A percentile compares a stretch with the other conserved stretches of the same genome.
Evolutionary conservation across 352 stramenopile species (phyloP).

Genomic region (Phytophthora palmivora): DNA sequence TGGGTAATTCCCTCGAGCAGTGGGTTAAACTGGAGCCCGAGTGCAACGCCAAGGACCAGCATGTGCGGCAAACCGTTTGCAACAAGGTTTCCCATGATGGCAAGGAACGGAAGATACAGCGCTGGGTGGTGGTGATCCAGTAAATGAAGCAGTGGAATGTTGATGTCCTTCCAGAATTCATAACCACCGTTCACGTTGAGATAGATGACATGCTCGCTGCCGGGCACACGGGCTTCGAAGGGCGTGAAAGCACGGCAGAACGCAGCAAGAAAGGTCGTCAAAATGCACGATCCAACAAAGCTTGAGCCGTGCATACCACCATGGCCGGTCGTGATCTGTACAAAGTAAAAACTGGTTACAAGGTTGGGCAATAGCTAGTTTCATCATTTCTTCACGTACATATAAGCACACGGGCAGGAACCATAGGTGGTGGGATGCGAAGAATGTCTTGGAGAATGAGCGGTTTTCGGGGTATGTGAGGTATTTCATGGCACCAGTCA

Average conservation of each 20-base stretch:
- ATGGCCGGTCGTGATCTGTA: slow-evolving; percentile 66
- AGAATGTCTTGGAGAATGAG: slow-evolving; percentile 84
- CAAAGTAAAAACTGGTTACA: background rate
- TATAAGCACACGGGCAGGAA: slow-evolving; percentile 85
- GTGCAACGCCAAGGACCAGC: slow-evolving; percentile 66
- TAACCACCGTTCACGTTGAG: slow-evolving; percentile 86
- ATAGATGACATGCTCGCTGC: slow-evolving; percentile 77
- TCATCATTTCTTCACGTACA: slow-evolving; percentile 37
- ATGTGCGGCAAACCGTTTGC: slow-evolving; percentile 79
- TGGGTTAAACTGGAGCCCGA: slow-evolving; percentile 59
- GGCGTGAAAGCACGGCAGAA: slow-evolving; percentile 69
- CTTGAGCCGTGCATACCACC: slow-evolving; percentile 80
- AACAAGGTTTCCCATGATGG: slow-evolving; percentile 68
- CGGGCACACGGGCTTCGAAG: slow-evolving; percentile 68
- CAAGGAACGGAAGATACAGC: slow-evolving; percentile 78
- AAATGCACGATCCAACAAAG: slow-evolving; percentile 58
- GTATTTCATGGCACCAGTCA: slow-evolving; percentile 92
- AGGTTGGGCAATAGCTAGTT: background rate
- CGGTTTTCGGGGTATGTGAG: slow-evolving; percentile 85
- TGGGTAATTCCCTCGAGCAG: slow-evolving; percentile 53
- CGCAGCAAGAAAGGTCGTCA: slow-evolving; percentile 69
- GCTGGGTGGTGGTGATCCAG: slow-evolving; percentile 73
- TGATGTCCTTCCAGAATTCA: slow-evolving; percentile 86
- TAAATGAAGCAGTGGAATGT: slow-evolving; percentile 74
- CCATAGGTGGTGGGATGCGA: slow-evolving; percentile 85